These are phyloP conservation scores for Sporisorium iseilematis-ciliati DNA, from an alignment of 1,284 basidiomycete species.

Conservation along the genomic window DNA sequence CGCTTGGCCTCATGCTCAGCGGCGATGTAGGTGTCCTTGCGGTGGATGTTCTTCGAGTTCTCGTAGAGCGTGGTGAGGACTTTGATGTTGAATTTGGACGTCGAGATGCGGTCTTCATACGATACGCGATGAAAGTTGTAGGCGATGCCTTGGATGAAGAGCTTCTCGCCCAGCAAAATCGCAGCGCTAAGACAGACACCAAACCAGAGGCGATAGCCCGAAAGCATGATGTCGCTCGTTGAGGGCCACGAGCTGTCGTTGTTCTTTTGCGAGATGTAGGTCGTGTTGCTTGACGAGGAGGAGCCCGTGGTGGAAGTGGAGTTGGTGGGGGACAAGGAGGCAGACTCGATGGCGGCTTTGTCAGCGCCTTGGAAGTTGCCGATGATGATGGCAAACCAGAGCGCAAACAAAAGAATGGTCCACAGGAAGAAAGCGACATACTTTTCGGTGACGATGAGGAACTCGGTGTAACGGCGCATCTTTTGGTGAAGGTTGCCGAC, in stretches of 20 bases:
- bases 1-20: constrained; percentile 52
- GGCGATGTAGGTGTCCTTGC: constrained; percentile 49
- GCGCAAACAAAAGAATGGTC: constrained; percentile 76
- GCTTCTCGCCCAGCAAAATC: constrained; percentile 84
- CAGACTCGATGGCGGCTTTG: constrained; percentile 30
- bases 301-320: constrained; percentile 37
- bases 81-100: constrained; percentile 84
- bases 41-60: constrained; percentile 74
- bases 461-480: constrained; percentile 75
- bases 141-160: constrained; percentile 79
- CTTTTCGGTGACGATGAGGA: constrained; percentile 72
- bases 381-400: constrained; percentile 64
- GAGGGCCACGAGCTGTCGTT: constrained; percentile 43
- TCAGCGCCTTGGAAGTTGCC: constrained; percentile 61
- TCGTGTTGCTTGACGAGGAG: constrained; percentile 26
- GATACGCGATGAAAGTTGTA: constrained; percentile 87
- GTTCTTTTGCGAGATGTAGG: constrained; percentile 17
- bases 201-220: constrained; percentile 72
- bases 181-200: constrained; percentile 80
- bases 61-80: constrained; percentile 82
- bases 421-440: constrained; percentile 78
- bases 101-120: constrained; percentile 85
- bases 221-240: constrained; percentile 70
- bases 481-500: constrained; percentile 67
- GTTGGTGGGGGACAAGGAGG: constrained; percentile 44